A percentile compares a stretch with the other conserved stretches of the same genome.
Evolutionary conservation across 257 asterid genomes (phyloP).

Genomic region (Schizonepeta tenuifolia): DNA sequence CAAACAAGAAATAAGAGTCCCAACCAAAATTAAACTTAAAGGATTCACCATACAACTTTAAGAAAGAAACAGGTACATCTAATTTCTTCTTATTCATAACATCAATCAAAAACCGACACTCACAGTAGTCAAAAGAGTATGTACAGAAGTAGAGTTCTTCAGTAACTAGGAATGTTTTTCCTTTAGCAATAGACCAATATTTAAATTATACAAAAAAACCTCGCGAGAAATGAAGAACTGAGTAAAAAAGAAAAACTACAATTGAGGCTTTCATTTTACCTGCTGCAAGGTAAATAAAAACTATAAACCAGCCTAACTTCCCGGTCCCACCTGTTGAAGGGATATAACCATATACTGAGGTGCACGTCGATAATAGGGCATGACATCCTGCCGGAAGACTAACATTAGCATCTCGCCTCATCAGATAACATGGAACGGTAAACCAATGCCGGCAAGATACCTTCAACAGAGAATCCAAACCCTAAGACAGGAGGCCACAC

Average conservation of each 20-base stretch:
- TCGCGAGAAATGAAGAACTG: not conserved
- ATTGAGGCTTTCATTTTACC: conserved; percentile 11
- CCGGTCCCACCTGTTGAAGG: conserved; percentile 2
- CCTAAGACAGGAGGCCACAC: not conserved
- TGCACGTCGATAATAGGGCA: not conserved
- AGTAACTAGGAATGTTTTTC: not conserved
- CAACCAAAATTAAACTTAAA: not conserved
- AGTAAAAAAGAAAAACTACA: not conserved
- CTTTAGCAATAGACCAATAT: not conserved
- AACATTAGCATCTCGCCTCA: conserved; percentile 18
- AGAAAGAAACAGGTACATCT: no score
- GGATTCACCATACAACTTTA: not conserved
- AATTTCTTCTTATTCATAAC: not conserved
- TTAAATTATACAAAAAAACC: conserved; percentile 3
- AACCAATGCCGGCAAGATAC: conserved; percentile 11
- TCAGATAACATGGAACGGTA: not conserved
- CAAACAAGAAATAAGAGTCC: not conserved
- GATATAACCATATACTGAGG: not conserved
- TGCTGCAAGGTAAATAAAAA: not conserved
- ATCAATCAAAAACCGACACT: conserved; percentile 1
- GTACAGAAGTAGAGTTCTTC: conserved; percentile 1
- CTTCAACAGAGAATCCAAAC: conserved; percentile 4
- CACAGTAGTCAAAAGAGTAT: not conserved
- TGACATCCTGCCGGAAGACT: not conserved
- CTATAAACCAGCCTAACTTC: not conserved